Percentiles rank a stretch among this genome's conserved stretches.
Conservation (phyloP, 73 alveolate species). For the Paramecium pentaurelia region DNA sequence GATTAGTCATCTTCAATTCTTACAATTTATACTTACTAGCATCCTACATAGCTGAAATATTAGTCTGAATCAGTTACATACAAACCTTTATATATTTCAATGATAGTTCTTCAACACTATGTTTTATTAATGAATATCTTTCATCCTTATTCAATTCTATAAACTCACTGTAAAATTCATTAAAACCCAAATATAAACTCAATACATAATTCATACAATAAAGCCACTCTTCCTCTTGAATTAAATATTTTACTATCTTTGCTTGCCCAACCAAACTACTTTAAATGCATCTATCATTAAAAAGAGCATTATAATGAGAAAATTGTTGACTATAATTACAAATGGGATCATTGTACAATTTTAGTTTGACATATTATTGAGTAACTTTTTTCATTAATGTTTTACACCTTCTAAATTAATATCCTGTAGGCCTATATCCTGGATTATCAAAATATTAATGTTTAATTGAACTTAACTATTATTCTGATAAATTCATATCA, state of each 20-base stretch:
- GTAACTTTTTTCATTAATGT: not conserved
- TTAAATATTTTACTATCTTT: not conserved
- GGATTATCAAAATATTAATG: not conserved
- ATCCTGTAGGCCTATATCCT: not conserved
- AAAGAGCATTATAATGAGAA: not conserved
- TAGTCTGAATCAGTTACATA: not conserved
- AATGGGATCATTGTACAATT: not conserved
- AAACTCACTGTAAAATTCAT: not conserved
- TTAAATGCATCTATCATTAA: not conserved
- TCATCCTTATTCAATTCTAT: not conserved
- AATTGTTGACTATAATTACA: not conserved
- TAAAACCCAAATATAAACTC: not conserved
- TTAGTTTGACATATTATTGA: not conserved
- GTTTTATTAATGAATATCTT: not conserved
- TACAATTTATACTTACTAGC: not conserved
- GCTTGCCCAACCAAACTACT: not conserved
- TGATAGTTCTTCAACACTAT: not conserved
- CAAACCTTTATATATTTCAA: not conserved
- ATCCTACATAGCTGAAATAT: not conserved
- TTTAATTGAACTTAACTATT: not conserved
- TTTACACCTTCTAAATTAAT: not conserved
- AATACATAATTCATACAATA: slow-evolving; percentile 1
- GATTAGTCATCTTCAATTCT: not conserved
- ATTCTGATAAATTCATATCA: not conserved
- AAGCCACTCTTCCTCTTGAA: not conserved